Conservation (phyloP, 1,139 yeast species). For the Debaryomyces sp. region DNA sequence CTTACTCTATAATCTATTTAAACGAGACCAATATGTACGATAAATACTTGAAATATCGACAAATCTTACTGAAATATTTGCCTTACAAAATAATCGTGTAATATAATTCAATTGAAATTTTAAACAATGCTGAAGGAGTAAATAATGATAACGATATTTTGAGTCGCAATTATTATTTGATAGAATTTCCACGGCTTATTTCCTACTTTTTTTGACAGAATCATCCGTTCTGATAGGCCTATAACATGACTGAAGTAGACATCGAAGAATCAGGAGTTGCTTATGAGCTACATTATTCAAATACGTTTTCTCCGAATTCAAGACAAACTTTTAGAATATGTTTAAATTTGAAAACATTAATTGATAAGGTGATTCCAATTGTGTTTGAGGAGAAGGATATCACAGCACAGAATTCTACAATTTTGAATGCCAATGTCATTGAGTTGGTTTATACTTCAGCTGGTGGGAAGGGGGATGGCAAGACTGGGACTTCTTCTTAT, state of each 20-base stretch:
- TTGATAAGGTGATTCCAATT: slow-evolving; percentile 72
- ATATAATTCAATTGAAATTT: background rate
- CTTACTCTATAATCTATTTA: background rate
- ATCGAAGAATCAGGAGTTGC: background rate
- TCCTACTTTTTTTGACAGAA: background rate
- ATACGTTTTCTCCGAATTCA: slow-evolving; percentile 52
- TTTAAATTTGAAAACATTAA: slow-evolving; percentile 67
- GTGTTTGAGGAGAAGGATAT: slow-evolving; percentile 55
- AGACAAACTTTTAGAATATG: slow-evolving; percentile 77
- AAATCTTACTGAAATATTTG: background rate
- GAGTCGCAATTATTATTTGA: background rate
- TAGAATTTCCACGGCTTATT: background rate
- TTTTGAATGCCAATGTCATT: slow-evolving; percentile 62
- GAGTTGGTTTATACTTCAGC: slow-evolving; percentile 71
- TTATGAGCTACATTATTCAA: slow-evolving; percentile 5
- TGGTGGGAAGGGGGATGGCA: slow-evolving; percentile 74
- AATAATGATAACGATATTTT: background rate
- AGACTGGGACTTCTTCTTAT: slow-evolving; percentile 54
- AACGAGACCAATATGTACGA: background rate
- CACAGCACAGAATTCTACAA: slow-evolving; percentile 59
- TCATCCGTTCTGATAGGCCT: background rate
- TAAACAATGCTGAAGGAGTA: background rate
- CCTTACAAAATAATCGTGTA: background rate
- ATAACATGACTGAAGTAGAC: background rate
- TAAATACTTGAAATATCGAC: background rate